phyloP scores from a whole-genome alignment of 305 asterid species.

The Striga hermonthica region DNA sequence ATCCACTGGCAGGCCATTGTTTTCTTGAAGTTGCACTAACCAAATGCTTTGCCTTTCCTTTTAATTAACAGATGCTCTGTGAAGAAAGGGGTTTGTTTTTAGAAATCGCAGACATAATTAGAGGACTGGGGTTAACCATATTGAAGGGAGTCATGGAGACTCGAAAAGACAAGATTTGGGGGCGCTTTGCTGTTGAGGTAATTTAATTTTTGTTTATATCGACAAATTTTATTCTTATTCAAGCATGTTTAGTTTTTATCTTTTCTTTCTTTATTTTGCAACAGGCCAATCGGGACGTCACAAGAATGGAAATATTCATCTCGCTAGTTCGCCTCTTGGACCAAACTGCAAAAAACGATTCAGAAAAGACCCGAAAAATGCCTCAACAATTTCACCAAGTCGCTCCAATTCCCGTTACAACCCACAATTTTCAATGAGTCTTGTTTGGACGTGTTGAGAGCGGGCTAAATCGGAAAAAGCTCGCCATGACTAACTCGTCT shows the following conservation, averaged over 20 bases:
- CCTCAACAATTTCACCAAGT: constrained; percentile 50
- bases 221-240: not conserved
- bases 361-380: constrained; percentile 31
- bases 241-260: not conserved
- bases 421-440: constrained; percentile 36
- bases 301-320: constrained; percentile 85
- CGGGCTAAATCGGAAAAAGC: constrained; percentile 35
- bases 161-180: constrained; percentile 84
- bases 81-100: constrained; percentile 84
- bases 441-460: constrained; percentile 57
- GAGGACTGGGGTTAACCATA: constrained; percentile 88
- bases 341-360: constrained; percentile 51
- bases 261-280: constrained; percentile 8
- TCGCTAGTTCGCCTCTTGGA: constrained; percentile 82
- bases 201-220: not conserved
- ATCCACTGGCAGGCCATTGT: not conserved
- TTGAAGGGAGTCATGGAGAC: constrained; percentile 93
- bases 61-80: constrained; percentile 70
- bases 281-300: constrained; percentile 91
- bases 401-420: constrained; percentile 41
- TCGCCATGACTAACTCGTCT: constrained; percentile 59
- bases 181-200: constrained; percentile 91
- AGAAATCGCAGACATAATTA: constrained; percentile 94
- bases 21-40: not conserved
- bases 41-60: not conserved